Evolutionary conservation across 257 asterid species (phyloP).

Genomic region (Voacanga thouarsii): DNA sequence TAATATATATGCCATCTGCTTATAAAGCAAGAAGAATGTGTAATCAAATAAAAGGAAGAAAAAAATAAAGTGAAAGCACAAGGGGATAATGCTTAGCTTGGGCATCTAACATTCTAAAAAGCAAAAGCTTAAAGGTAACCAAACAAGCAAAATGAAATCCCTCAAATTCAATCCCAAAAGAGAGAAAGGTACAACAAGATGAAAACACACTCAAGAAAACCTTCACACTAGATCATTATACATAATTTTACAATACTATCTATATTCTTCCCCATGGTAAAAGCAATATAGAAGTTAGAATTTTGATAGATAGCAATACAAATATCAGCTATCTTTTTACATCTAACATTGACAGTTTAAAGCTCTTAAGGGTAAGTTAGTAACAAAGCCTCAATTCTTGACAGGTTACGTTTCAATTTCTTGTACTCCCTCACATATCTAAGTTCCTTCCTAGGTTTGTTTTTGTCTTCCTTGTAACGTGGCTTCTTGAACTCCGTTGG

Average conservation of each 20-base stretch:
- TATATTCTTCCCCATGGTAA: neutral
- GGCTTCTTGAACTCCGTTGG: no score
- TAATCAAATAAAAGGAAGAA: neutral
- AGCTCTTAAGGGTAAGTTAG: no score
- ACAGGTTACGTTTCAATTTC: no score
- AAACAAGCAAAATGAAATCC: neutral
- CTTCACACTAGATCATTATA: constrained; percentile 20
- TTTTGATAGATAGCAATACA: constrained; percentile 17
- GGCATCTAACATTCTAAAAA: neutral
- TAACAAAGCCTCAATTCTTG: no score
- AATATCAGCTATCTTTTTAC: constrained; percentile 28
- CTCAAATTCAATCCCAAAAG: neutral
- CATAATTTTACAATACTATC: constrained; percentile 11
- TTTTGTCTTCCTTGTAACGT: no score
- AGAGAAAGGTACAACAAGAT: neutral
- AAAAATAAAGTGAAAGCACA: neutral
- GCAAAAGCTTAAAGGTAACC: neutral
- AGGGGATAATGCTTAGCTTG: constrained; percentile 10
- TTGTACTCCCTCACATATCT: no score
- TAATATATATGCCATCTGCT: neutral
- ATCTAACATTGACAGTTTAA: no score
- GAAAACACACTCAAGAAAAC: neutral
- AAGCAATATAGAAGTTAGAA: constrained; percentile 7
- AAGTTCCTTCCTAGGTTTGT: no score
- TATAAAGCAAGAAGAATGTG: neutral